phyloP scores from a whole-genome alignment of 306 rosid genomes.

The Quillaja saponaria region DNA sequence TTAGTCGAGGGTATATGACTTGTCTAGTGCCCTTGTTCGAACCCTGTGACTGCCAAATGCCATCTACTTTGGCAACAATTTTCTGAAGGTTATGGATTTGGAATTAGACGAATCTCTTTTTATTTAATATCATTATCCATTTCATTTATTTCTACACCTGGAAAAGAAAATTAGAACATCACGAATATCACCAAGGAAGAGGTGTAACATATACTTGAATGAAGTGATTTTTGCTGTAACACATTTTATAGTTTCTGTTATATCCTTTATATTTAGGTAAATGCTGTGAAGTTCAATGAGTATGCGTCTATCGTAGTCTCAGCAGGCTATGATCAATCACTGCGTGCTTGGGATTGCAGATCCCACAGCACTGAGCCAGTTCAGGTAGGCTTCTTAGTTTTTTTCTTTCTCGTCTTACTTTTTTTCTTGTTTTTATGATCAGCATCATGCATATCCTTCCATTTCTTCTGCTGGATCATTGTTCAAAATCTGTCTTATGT shows the following conservation, averaged over 20 bases:
- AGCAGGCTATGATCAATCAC: slow-evolving; percentile 86
- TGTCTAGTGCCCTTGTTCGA: neutral
- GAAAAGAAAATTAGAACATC: neutral
- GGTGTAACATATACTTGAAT: neutral
- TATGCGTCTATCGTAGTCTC: slow-evolving; percentile 81
- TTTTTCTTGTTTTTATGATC: neutral
- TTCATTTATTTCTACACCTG: neutral
- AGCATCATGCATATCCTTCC: neutral
- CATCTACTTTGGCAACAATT: slow-evolving; percentile 8
- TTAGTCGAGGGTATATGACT: neutral
- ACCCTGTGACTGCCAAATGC: neutral
- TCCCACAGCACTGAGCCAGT: slow-evolving; percentile 87
- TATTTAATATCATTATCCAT: neutral
- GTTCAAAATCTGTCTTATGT: slow-evolving; percentile 30
- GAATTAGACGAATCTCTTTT: neutral
- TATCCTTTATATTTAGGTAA: slow-evolving; percentile 46
- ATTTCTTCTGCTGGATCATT: slow-evolving; percentile 29
- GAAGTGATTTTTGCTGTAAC: slow-evolving; percentile 6
- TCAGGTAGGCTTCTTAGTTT: slow-evolving; percentile 54
- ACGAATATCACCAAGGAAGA: neutral
- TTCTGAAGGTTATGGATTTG: neutral
- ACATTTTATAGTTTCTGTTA: neutral
- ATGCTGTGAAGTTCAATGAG: slow-evolving; percentile 84
- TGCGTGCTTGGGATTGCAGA: slow-evolving; percentile 95
- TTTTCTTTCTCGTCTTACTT: neutral